phyloP scores from a whole-genome alignment of 1,284 basidiomycete species.

The Golubevia sp. region DNA sequence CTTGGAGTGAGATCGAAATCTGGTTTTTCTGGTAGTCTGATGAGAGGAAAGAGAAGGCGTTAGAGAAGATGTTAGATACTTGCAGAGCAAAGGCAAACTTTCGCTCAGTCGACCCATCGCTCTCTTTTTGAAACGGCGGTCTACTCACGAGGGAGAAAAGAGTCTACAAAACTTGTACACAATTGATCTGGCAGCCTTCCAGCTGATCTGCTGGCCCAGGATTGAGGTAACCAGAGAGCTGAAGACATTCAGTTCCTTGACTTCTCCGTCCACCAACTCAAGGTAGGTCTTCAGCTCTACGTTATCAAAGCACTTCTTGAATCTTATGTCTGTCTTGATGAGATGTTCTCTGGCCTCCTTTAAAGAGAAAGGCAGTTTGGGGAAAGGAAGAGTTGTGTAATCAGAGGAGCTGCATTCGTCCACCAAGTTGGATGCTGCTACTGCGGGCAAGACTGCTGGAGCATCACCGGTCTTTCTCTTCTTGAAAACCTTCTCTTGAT shows the following conservation, averaged over 20 bases:
- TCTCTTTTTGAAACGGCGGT: too few species aligned
- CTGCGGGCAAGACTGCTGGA: too few species aligned
- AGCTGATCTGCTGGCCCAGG: conserved; percentile 64
- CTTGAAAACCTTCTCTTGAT: too few species aligned
- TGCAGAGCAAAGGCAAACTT: background rate
- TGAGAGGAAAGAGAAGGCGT: conserved; percentile 65
- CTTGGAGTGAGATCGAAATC: conserved; percentile 38
- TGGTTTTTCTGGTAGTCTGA: conserved; percentile 37
- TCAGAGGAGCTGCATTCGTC: conserved; percentile 4
- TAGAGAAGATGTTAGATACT: background rate
- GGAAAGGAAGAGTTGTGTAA: conserved; percentile 29
- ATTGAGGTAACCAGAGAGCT: conserved; percentile 70
- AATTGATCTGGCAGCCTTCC: conserved; percentile 84
- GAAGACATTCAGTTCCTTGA: conserved; percentile 66
- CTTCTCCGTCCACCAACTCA: conserved; percentile 64
- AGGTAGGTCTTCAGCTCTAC: conserved; percentile 76
- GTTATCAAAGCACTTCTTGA: conserved; percentile 71
- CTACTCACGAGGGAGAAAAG: too few species aligned
- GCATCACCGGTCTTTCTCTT: too few species aligned
- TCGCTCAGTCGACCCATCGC: too few species aligned
- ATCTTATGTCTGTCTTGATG: conserved; percentile 72
- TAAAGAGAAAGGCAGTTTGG: conserved; percentile 72
- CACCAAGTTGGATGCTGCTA: too few species aligned
- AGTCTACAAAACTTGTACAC: conserved; percentile 72
- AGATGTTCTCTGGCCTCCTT: conserved; percentile 76